phyloP scores from a whole-genome alignment of 2,329 filamentous ascomycete species.

The Venturia oleaginea region DNA sequence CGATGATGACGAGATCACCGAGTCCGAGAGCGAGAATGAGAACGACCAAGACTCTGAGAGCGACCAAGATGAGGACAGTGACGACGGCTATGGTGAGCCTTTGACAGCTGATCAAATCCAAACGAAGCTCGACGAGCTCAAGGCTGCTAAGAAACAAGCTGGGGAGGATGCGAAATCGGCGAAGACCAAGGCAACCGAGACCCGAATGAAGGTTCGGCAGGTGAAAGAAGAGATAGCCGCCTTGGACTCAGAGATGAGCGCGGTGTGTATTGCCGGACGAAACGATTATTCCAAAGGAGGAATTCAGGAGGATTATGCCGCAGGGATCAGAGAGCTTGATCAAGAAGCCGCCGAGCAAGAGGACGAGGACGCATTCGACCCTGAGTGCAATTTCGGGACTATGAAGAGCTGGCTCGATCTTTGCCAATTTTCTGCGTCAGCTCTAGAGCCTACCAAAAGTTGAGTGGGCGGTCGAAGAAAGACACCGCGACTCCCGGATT shows the following conservation, averaged over 20 bases:
- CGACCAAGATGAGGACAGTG: conserved; percentile 20
- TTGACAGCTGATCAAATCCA: conserved; percentile 34
- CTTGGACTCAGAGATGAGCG: background rate
- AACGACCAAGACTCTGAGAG: conserved; percentile 10
- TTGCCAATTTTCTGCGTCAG: conserved; percentile 59
- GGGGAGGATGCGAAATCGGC: conserved; percentile 21
- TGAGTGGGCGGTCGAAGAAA: conserved; percentile 45
- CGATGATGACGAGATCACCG: conserved; percentile 21
- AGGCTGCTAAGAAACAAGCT: conserved; percentile 33
- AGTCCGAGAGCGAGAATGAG: conserved; percentile 18
- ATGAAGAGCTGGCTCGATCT: conserved; percentile 44
- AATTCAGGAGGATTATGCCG: conserved; percentile 51
- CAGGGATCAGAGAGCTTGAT: conserved; percentile 52
- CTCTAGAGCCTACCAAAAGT: conserved; percentile 52
- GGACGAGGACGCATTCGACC: conserved; percentile 47
- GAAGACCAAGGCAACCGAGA: conserved; percentile 18
- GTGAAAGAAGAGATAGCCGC: background rate
- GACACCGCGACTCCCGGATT: conserved; percentile 48
- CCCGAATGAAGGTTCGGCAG: background rate
- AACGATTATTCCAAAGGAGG: conserved; percentile 47
- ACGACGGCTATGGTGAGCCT: background rate
- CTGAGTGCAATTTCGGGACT: conserved; percentile 48
- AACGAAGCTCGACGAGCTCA: conserved; percentile 36
- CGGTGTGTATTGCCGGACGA: conserved; percentile 43
- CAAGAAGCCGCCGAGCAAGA: conserved; percentile 45